Evolutionary conservation across 2,329 filamentous ascomycete genomes (phyloP), one percentile per base, ranked within the genome.

Genomic region (Stachybotrys echinatus): DNA sequence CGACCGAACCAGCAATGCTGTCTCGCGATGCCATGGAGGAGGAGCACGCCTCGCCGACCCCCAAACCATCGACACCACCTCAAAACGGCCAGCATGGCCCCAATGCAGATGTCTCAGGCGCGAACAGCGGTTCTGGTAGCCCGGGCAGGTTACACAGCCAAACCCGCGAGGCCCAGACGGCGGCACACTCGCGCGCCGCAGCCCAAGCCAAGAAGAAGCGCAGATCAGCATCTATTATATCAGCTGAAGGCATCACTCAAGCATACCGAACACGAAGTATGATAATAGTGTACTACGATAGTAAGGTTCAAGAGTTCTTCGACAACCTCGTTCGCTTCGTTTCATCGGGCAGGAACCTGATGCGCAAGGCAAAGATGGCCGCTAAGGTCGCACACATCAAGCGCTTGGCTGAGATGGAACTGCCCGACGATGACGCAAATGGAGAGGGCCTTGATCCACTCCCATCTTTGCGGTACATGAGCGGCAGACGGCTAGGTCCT

Each of bases 231-330:
- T 82, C 79, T 0, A 68, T 81, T 56, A 58, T 75, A 47, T 81
- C 77, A 40, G 72, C 67, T 34, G 71, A 72, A 37, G 76, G 79
- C 12, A 64, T 69, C 2, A 64, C 74, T 1, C 66, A 73, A 12
- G 81, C 83, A 54, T 87, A 87, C 64, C 83, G 88, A 49, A 84
- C 83, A 4, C 81, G 87, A 56, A 85, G 79, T 50, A 87, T 89
- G 76, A 85, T 92, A 39, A 85, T 94, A 39, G 88, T 96, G n/a
- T 92, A 90, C 68, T 96, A 96, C 64, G 92, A 96, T 64, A 89
- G 87, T 57, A 85, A 89, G 54, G 85, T 95, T 4, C 91, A 96
- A 64, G 83, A 83, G 47, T 83, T 86, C 38, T 90, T 96, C 56
- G 91, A 95, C 59, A 78, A 86, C 49, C 72, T 96, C 46, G 91